These are phyloP conservation scores for Eutypa lata DNA, from an alignment of 2,329 filamentous ascomycete species.

Conservation along the genomic window DNA sequence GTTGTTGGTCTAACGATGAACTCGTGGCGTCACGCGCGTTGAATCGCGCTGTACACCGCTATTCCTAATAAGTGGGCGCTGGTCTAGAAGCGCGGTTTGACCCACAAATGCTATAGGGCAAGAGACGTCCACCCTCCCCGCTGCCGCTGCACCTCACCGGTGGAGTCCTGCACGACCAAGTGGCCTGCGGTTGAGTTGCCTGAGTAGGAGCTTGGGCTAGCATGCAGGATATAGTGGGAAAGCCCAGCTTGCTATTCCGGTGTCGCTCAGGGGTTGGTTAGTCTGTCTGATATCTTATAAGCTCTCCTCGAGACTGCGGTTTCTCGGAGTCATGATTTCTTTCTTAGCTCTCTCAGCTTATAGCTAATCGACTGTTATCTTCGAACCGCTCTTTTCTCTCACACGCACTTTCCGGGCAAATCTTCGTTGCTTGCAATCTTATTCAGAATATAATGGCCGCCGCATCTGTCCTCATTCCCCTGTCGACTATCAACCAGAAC, in stretches of 20 bases:
- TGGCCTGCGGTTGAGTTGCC: background rate
- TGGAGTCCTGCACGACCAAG: background rate
- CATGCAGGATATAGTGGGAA: background rate
- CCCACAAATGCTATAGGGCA: background rate
- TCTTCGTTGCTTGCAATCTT: background rate
- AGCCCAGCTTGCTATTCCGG: background rate
- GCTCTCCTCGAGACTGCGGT: background rate
- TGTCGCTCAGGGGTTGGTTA: background rate
- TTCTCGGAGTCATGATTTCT: background rate
- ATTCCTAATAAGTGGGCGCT: background rate
- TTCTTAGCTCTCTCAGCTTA: too few relatives aligned
- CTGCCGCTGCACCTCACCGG: background rate
- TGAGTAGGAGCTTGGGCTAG: background rate
- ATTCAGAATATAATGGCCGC: slow-evolving; percentile 25
- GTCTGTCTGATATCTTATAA: background rate
- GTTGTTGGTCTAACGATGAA: too few relatives aligned
- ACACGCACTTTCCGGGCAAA: background rate
- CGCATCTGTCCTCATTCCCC: slow-evolving; percentile 31
- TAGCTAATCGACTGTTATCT: too few relatives aligned
- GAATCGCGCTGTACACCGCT: background rate
- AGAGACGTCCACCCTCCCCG: background rate
- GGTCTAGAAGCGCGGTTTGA: background rate
- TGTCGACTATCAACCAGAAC: slow-evolving; percentile 32
- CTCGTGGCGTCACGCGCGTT: too few relatives aligned
- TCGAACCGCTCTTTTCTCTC: background rate